Evolutionary conservation across 2,329 filamentous ascomycete genomes (phyloP).

Genomic region (Claviceps maximensis): DNA sequence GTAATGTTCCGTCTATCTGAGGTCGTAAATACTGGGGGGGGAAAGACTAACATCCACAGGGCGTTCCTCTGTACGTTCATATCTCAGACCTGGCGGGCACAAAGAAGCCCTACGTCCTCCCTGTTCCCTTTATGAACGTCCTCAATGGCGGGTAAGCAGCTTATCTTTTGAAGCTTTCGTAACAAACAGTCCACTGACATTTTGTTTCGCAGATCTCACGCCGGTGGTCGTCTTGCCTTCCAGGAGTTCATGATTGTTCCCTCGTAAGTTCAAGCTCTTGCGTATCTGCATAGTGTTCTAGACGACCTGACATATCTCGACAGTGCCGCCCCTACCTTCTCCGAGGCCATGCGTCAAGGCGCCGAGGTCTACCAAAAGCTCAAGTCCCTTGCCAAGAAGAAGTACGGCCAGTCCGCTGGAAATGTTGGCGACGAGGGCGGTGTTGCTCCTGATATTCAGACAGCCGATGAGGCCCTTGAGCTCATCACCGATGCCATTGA

Average conservation of each 20-base stretch:
- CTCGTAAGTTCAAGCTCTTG: conserved; percentile 38
- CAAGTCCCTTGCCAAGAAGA: conserved; percentile 96
- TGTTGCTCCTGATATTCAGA: conserved; percentile 98
- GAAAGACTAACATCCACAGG: conserved; percentile 25
- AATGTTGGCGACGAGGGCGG: conserved; percentile 99
- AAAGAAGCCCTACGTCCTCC: conserved; percentile 84
- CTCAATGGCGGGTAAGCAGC: conserved; percentile 55
- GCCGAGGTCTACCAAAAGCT: conserved; percentile 97
- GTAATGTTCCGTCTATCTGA: conserved; percentile 18
- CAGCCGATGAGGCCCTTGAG: conserved; percentile 88
- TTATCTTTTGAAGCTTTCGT: neutral
- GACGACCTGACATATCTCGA: conserved; percentile 5
- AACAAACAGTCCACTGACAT: neutral
- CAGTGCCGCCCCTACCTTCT: conserved; percentile 76
- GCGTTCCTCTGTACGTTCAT: conserved; percentile 75
- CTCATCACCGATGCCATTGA: conserved; percentile 93
- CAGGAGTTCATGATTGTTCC: conserved; percentile 96
- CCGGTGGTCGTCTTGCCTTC: conserved; percentile 88
- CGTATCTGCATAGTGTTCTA: neutral
- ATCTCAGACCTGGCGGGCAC: conserved; percentile 77
- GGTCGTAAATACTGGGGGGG: too few relatives aligned
- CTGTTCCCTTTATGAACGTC: conserved; percentile 89
- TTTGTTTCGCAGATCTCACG: conserved; percentile 56
- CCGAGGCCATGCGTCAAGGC: conserved; percentile 91
- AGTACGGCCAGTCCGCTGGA: conserved; percentile 95